Evolutionary conservation across 176 grass and related monocot species (phyloP).

Genomic region (Eremochloa ophiuroides): DNA sequence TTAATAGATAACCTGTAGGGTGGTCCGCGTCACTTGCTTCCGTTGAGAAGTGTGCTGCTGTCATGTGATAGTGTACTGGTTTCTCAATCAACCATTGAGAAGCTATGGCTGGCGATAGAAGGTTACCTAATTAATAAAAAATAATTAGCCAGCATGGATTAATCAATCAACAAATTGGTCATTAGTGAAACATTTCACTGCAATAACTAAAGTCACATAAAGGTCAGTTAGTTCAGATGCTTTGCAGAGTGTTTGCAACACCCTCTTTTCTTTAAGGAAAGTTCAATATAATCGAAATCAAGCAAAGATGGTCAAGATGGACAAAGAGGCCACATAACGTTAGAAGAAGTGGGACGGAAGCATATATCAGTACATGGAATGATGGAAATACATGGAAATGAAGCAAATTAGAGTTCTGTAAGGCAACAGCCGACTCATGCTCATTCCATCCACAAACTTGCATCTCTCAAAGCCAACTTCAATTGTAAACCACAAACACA

Average conservation of each 20-base stretch:
- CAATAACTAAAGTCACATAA: background rate
- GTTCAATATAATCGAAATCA: background rate
- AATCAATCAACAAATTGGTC: background rate
- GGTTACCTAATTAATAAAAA: constrained; percentile 37
- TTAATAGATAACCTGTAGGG: constrained; percentile 52
- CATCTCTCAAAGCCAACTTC: background rate
- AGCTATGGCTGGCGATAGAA: constrained; percentile 14
- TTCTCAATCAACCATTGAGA: constrained; percentile 29
- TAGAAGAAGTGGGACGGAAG: background rate
- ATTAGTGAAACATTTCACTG: background rate
- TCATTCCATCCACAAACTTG: background rate
- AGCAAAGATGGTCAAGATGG: background rate
- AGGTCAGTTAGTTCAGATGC: background rate
- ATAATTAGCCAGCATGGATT: constrained; percentile 3
- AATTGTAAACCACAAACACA: background rate
- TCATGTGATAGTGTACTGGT: constrained; percentile 24
- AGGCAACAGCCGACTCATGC: background rate
- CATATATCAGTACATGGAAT: background rate
- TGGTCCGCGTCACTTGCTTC: constrained; percentile 47
- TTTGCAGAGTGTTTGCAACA: background rate
- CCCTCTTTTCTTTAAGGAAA: background rate
- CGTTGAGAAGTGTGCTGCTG: constrained; percentile 50
- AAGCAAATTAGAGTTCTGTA: background rate
- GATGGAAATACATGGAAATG: background rate
- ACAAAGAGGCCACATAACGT: background rate